Percentiles rank a stretch among this genome's conserved stretches.
Evolutionary conservation across 2,329 filamentous ascomycete species (phyloP).

Genomic region (Gremmenia infestans): DNA sequence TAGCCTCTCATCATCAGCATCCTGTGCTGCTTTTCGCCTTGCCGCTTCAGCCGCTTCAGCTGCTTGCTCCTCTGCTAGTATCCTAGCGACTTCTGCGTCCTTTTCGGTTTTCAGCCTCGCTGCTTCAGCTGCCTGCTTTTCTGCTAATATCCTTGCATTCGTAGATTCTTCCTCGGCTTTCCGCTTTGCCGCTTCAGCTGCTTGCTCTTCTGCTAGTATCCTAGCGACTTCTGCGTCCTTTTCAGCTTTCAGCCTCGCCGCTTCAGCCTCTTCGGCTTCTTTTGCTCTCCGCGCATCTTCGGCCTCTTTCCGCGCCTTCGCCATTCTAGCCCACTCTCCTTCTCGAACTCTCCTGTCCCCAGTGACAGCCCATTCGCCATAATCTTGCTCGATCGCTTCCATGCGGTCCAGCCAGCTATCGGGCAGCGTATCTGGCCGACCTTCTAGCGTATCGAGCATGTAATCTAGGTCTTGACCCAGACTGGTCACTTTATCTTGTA

Average conservation of each 20-base stretch:
- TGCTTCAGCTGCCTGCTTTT: slow-evolving; percentile 1
- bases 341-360: slow-evolving; percentile 72
- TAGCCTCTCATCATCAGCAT: slow-evolving; percentile 5
- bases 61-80: neutral
- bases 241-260: slow-evolving; percentile 9
- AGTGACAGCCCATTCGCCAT: slow-evolving; percentile 73
- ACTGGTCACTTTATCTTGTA: slow-evolving; percentile 64
- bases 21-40: slow-evolving; percentile 1
- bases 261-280: slow-evolving; percentile 8
- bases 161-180: slow-evolving; percentile 11
- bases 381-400: slow-evolving; percentile 72
- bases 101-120: slow-evolving; percentile 2
- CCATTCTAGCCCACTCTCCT: slow-evolving; percentile 46
- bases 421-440: slow-evolving; percentile 75
- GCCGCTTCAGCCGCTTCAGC: slow-evolving; percentile 2
- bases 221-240: slow-evolving; percentile 5
- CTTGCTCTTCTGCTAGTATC: neutral
- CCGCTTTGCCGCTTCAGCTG: slow-evolving; percentile 5
- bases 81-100: slow-evolving; percentile 1
- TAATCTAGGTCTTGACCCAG: slow-evolving; percentile 72
- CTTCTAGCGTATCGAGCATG: slow-evolving; percentile 84
- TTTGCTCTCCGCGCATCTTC: slow-evolving; percentile 2
- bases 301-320: slow-evolving; percentile 17
- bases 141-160: neutral
- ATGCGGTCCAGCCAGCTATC: slow-evolving; percentile 84